These are phyloP conservation scores for Kondoa malvinella DNA, from an alignment of 768 basidiomycete species.

Conservation along the genomic window DNA sequence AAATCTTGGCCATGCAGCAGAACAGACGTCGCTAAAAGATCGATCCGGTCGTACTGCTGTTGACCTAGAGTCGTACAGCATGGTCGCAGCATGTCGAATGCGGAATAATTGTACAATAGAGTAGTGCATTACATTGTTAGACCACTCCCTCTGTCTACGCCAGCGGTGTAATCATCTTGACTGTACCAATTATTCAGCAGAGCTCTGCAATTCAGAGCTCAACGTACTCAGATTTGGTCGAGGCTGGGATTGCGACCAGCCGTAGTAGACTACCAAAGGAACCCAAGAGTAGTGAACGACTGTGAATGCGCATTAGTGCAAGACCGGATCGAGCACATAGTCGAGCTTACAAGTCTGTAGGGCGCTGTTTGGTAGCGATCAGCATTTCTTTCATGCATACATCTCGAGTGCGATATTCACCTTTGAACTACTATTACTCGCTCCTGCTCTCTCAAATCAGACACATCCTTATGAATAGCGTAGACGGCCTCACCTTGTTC, in stretches of 20 bases:
- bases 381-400: too few relatives aligned
- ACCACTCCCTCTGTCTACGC: constrained; percentile 8
- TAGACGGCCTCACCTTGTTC: neutral
- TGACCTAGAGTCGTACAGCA: too few relatives aligned
- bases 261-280: constrained; percentile 87
- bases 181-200: neutral
- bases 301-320: constrained; percentile 40
- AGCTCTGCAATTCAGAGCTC: neutral
- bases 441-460: neutral
- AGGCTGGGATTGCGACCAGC: constrained; percentile 30
- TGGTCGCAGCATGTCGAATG: too few relatives aligned
- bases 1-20: constrained; percentile 18
- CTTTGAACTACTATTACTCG: neutral
- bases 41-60: too few relatives aligned
- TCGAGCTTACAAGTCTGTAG: too few relatives aligned
- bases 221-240: constrained; percentile 13
- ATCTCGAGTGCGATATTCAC: too few relatives aligned
- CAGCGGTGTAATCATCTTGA: constrained; percentile 16
- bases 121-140: too few relatives aligned
- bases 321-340: too few relatives aligned
- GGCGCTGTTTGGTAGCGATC: too few relatives aligned
- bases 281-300: constrained; percentile 91
- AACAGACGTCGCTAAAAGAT: too few relatives aligned
- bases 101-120: too few relatives aligned
- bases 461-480: neutral